Evolutionary conservation across 1,284 basidiomycete genomes (phyloP), one percentile per base, ranked within the genome.

Genomic region (Cutaneotrichosporon cutaneum): DNA sequence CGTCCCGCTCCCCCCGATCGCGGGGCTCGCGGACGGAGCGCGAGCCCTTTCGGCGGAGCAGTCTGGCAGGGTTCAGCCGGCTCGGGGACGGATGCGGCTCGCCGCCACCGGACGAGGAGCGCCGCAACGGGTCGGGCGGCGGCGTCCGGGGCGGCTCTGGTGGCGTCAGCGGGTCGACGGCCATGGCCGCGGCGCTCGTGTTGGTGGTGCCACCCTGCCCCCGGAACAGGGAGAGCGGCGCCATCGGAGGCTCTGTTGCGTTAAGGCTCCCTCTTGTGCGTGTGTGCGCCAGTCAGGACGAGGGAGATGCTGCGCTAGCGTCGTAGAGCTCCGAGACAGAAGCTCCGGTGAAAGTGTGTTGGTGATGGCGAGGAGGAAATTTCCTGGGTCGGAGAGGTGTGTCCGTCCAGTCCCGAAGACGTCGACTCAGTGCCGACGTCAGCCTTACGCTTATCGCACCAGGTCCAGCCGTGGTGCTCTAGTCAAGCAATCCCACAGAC

Each of bases 31-130:
- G 24, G 2, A 56, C 21, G 45, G 55, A 52, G 22, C 59, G 48
- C 30, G 59, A 61, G 21, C 27, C 39, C 27, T 62, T 62, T 18
- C 61, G 56, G 4, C 61, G 56, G 18, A 62, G 30, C 27, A 62
- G 36, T 6, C 61, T 56, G n/a, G 61, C 52, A 2, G 61, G 61
- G 56, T 62, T 62, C n/a, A 62, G 56, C 7, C 61, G 56, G 13
- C 51, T 54, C 52, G 51, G 56, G 7, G 59, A 56, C 30, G 48
- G 26, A 6, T 8, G 8, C 2, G 48, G 27, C 27, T 51, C 48
- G 18, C 48, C 48, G 45, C 48, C 48, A 3, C 48, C 48, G 26
- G 48, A 51, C 16, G 26, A n/a, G 26, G 24, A 27, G 14, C 33
- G 33, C 52, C 33, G 22, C 35, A 39, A 14, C 35, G 2, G 30